These are phyloP conservation scores for Veloporphyrellus conicus DNA, from an alignment of 1,284 basidiomycete genomes.

Conservation along the genomic window DNA sequence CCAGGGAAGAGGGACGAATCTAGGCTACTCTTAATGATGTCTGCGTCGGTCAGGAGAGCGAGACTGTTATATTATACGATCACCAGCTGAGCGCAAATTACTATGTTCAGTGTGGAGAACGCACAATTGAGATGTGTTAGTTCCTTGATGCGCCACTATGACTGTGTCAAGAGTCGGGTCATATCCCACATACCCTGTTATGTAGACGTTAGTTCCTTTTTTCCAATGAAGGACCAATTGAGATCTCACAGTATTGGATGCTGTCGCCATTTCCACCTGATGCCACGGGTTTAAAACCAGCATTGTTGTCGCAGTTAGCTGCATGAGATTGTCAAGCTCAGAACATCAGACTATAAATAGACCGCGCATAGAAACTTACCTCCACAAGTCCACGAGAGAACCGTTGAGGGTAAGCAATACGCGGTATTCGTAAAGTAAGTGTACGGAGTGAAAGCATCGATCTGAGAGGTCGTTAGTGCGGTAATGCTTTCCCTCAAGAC, in stretches of 20 bases:
- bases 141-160: conserved; percentile 37
- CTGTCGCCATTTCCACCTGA: conserved; percentile 56
- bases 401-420: conserved; percentile 47
- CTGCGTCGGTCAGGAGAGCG: conserved; percentile 50
- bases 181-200: conserved; percentile 38
- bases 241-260: conserved; percentile 45
- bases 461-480: conserved; percentile 38
- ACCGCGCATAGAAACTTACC: conserved; percentile 29
- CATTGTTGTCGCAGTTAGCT: conserved; percentile 53
- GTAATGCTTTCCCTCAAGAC: conserved; percentile 36
- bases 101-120: neutral
- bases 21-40: conserved; percentile 38
- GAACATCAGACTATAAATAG: neutral
- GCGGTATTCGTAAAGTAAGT: conserved; percentile 53
- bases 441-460: conserved; percentile 49
- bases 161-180: conserved; percentile 28
- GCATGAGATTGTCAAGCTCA: neutral
- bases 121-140: conserved; percentile 27
- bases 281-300: conserved; percentile 52
- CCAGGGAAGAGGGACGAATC: conserved; percentile 57
- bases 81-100: neutral
- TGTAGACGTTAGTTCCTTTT: neutral
- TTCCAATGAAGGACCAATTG: neutral
- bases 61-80: conserved; percentile 32
- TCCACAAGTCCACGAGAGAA: conserved; percentile 56